Evolutionary conservation across 345 rosid genomes (phyloP), one percentile per base, ranked within the genome.

Genomic region (Aethionema arabicum): DNA sequence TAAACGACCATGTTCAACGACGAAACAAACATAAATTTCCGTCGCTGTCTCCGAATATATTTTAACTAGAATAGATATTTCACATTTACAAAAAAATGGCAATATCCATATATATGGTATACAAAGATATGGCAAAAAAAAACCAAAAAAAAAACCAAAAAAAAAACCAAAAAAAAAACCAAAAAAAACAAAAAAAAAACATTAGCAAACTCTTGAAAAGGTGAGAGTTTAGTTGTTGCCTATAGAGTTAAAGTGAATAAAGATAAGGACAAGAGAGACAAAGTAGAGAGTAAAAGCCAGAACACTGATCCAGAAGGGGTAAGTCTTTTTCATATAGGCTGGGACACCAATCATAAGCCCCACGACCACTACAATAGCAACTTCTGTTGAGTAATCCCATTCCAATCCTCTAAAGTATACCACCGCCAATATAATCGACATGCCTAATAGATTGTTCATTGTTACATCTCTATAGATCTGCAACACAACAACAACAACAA

Each of bases 181-280:
- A n/a, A n/a, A n/a, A n/a, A n/a, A n/a, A n/a, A n/a, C n/a, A n/a
- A n/a, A n/a, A n/a, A n/a, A n/a, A n/a, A n/a, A n/a, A n/a, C n/a
- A n/a, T n/a, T n/a, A n/a, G n/a, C n/a, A n/a, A n/a, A n/a, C n/a
- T n/a, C n/a, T n/a, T n/a, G n/a, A n/a, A n/a, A n/a, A n/a, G n/a
- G n/a, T n/a, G n/a, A n/a, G n/a, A n/a, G n/a, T n/a, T n/a, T n/a
- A n/a, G 16, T 32, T 67, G 36, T 50, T 32, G 52, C 9, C 65
- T 12, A 12, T 8, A 59, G 59, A 59, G 3, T n/a, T 40, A 46
- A 59, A 58, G 27, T 59, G 72, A 30, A 67, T 15, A 67, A 58
- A 67, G 13, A 67, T 29, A 0, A 67, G 53, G 46, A 67, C 40
- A 43, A 67, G 59, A 8, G 48, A 43, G 7, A 14, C 1, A 7